Percentiles rank a stretch among this genome's conserved stretches.
These are phyloP conservation scores for Paecilomyces dactylethromorphus DNA, from an alignment of 2,329 filamentous ascomycete genomes.

Conservation along the genomic window DNA sequence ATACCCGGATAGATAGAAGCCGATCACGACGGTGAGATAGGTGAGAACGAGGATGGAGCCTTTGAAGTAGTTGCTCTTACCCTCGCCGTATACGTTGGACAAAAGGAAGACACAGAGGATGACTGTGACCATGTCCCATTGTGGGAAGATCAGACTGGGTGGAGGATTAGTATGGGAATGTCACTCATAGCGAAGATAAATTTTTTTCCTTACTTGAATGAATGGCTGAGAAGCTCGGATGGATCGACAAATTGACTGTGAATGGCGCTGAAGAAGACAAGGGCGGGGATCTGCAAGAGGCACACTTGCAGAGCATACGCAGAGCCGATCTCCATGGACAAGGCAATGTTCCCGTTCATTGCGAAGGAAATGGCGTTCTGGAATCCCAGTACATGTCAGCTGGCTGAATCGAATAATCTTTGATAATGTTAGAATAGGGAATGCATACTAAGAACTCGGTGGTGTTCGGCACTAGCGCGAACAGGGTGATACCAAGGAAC, in stretches of 20 bases:
- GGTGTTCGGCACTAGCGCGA: conserved; percentile 94
- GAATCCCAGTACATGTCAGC: conserved; percentile 5
- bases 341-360: conserved; percentile 98
- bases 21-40: conserved; percentile 84
- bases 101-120: conserved; percentile 93
- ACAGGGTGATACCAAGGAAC: conserved; percentile 92
- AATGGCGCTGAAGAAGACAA: conserved; percentile 84
- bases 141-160: conserved; percentile 77
- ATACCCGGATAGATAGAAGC: conserved; percentile 79
- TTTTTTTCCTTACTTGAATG: conserved; percentile 43
- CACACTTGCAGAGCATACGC: conserved; percentile 96
- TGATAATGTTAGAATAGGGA: neutral
- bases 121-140: conserved; percentile 98
- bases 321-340: conserved; percentile 98
- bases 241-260: conserved; percentile 55
- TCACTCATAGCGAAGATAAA: neutral
- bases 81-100: conserved; percentile 96
- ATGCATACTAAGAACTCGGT: conserved; percentile 82
- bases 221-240: conserved; percentile 44
- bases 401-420: neutral
- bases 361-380: conserved; percentile 97
- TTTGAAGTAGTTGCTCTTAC: conserved; percentile 99
- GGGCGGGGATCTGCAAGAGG: conserved; percentile 83
- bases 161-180: conserved; percentile 9
- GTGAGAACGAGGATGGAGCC: conserved; percentile 89